These are phyloP conservation scores for Nicotiana otophora DNA, from an alignment of 257 asterid genomes.

Conservation along the genomic window DNA sequence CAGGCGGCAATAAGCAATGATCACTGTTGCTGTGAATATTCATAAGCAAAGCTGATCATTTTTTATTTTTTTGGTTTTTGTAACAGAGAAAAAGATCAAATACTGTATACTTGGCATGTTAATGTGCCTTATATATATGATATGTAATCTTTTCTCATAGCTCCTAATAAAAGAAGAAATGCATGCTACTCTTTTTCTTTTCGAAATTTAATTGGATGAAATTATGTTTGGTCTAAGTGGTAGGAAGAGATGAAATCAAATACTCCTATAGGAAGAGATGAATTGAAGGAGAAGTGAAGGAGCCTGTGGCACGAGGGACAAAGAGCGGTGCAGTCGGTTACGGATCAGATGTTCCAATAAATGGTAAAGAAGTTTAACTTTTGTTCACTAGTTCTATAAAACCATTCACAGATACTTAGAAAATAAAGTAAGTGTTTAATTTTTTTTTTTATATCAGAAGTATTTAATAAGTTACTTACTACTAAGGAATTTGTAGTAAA, in stretches of 20 bases:
- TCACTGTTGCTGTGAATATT: background rate
- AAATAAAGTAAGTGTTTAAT: background rate
- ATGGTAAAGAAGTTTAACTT: background rate
- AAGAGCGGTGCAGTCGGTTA: background rate
- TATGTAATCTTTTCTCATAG: background rate
- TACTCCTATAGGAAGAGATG: background rate
- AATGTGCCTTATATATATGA: background rate
- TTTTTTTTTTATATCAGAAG: background rate
- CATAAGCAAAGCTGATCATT: background rate
- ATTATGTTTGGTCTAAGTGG: background rate
- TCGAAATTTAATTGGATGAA: background rate
- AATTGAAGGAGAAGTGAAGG: background rate
- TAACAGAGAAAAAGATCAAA: background rate
- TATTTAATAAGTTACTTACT: background rate
- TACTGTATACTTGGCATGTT: background rate
- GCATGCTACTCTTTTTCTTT: background rate
- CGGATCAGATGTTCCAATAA: background rate
- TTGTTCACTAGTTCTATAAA: background rate
- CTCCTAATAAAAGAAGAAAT: background rate
- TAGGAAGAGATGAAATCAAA: background rate
- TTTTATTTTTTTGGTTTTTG: background rate
- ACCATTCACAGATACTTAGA: background rate
- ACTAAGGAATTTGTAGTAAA: background rate
- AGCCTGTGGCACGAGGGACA: conserved; percentile 6
- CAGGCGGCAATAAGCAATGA: background rate